Evolutionary conservation across 768 basidiomycete genomes (phyloP).

Genomic region (Mrakia blollopis): DNA sequence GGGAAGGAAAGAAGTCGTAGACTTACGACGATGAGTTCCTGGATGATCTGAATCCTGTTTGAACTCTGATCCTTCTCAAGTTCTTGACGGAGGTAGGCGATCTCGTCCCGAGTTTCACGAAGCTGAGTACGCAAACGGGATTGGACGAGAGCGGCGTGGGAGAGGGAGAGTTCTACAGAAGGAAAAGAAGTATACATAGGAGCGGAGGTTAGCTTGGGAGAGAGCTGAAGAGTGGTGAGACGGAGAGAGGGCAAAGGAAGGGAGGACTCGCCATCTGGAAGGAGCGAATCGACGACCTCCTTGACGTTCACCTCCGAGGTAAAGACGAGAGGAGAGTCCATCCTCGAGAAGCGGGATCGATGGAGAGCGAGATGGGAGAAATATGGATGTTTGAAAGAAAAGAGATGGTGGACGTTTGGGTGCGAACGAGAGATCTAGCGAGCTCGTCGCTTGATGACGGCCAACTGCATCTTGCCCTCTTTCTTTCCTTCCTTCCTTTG

Average conservation of each 20-base stretch:
- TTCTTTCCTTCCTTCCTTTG: no score
- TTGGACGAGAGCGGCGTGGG: constrained; percentile 66
- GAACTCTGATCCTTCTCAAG: constrained; percentile 75
- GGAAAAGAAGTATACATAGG: background rate
- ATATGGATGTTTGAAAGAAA: no score
- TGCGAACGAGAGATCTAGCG: background rate
- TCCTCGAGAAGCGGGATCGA: background rate
- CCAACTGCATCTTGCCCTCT: constrained; percentile 41
- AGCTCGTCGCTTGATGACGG: constrained; percentile 47
- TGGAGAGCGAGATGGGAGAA: background rate
- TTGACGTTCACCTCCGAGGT: constrained; percentile 33
- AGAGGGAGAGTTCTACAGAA: constrained; percentile 64
- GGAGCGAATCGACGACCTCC: constrained; percentile 57
- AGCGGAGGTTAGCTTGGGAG: constrained; percentile 34
- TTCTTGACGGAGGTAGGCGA: constrained; percentile 61
- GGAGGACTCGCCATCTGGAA: constrained; percentile 66
- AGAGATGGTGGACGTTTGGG: background rate
- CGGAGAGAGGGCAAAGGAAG: background rate
- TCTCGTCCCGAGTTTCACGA: constrained; percentile 63
- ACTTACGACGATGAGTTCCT: constrained; percentile 81
- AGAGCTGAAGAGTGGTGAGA: constrained; percentile 31
- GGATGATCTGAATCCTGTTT: constrained; percentile 81
- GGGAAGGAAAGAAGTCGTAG: background rate
- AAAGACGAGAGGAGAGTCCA: constrained; percentile 10
- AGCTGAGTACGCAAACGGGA: constrained; percentile 65